These are phyloP conservation scores for Rhododendron griersonianum DNA, from an alignment of 148 eudicot species.

Conservation along the genomic window DNA sequence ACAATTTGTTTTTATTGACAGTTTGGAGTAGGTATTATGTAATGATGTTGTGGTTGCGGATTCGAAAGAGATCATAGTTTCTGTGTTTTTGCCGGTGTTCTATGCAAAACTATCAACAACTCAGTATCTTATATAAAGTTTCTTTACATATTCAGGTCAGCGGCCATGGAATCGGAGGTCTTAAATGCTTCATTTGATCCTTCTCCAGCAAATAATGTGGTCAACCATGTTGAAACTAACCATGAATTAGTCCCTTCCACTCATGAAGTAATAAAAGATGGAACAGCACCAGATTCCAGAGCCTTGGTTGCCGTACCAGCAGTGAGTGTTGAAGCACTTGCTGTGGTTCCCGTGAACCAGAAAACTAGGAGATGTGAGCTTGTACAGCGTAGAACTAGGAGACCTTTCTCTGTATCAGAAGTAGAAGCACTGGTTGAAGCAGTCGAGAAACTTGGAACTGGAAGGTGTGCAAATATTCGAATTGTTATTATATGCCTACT, in stretches of 20 bases:
- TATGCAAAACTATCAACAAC: not conserved
- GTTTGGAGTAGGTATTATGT: not conserved
- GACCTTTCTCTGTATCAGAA: slow-evolving; percentile 91
- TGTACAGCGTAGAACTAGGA: slow-evolving; percentile 84
- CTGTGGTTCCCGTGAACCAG: slow-evolving; percentile 50
- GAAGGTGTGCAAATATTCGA: slow-evolving; percentile 48
- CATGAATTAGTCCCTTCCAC: slow-evolving; percentile 44
- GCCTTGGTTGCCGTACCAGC: slow-evolving; percentile 63
- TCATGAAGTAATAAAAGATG: slow-evolving; percentile 25
- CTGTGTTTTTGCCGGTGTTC: not conserved
- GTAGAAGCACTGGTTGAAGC: slow-evolving; percentile 96
- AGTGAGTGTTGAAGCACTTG: slow-evolving; percentile 49
- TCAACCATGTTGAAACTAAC: slow-evolving; percentile 27
- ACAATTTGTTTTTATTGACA: not conserved
- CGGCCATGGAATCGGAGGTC: slow-evolving; percentile 20
- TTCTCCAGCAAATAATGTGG: slow-evolving; percentile 31
- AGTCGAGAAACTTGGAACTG: slow-evolving; percentile 96
- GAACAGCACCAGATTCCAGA: slow-evolving; percentile 39
- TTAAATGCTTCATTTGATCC: slow-evolving; percentile 22
- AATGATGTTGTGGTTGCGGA: not conserved
- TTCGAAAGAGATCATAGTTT: not conserved
- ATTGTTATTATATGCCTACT: not conserved
- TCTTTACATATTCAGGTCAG: slow-evolving; percentile 16
- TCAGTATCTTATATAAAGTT: not conserved
- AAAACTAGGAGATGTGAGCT: slow-evolving; percentile 63